phyloP scores from a whole-genome alignment of 345 rosid species.

The Melaleuca alternifolia region DNA sequence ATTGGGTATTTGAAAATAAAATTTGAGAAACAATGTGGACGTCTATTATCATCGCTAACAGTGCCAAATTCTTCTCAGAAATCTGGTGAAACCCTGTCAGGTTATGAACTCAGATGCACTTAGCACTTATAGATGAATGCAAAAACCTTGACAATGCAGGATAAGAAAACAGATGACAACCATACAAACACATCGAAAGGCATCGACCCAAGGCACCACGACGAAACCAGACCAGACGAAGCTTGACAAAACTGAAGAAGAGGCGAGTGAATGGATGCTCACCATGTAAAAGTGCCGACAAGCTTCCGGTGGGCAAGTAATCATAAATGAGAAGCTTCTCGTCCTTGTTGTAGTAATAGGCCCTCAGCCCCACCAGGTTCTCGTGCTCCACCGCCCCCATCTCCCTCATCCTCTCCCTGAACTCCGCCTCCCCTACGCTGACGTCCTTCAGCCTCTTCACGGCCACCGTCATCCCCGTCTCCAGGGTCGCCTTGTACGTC shows the following conservation, averaged over 20 bases:
- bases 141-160: neutral
- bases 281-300: constrained; percentile 43
- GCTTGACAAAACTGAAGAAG: neutral
- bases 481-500: constrained; percentile 37
- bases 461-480: constrained; percentile 19
- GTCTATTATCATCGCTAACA: neutral
- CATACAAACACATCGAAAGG: neutral
- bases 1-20: neutral
- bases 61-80: neutral
- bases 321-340: constrained; percentile 40
- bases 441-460: constrained; percentile 42
- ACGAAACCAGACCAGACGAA: neutral
- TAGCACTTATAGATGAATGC: neutral
- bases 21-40: neutral
- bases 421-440: constrained; percentile 17
- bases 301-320: constrained; percentile 36
- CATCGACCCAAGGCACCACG: neutral
- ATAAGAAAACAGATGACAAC: neutral
- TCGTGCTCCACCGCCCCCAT: constrained; percentile 28
- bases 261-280: neutral
- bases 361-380: constrained; percentile 30
- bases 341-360: constrained; percentile 26
- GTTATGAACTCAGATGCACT: neutral
- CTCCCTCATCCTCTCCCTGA: constrained; percentile 26
- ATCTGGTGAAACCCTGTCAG: neutral